These are phyloP conservation scores for Hemisphaericaspora nanyangensis DNA, from an alignment of 805 yeast species.

Conservation along the genomic window DNA sequence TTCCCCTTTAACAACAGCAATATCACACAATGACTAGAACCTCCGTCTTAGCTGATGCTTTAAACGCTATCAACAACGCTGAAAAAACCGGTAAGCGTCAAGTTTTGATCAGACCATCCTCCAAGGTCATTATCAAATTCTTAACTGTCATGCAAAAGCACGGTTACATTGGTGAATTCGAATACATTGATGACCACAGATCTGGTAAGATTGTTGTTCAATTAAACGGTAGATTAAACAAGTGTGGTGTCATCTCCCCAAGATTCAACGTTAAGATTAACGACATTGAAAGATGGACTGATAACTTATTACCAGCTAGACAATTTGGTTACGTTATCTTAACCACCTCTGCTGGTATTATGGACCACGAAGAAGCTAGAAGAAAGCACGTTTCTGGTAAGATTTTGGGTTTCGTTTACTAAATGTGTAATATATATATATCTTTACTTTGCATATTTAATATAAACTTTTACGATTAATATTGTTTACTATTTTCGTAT, in stretches of 20 bases:
- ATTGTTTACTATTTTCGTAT: no score
- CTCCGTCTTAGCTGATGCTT: slow-evolving; percentile 97
- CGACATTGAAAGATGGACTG: slow-evolving; percentile 98
- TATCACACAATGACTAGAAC: slow-evolving; percentile 89
- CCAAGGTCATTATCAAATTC: slow-evolving; percentile 97
- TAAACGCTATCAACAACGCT: slow-evolving; percentile 97
- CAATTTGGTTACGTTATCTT: slow-evolving; percentile 97
- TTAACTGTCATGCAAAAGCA: slow-evolving; percentile 96
- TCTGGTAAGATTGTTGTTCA: slow-evolving; percentile 96
- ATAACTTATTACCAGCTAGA: slow-evolving; percentile 97
- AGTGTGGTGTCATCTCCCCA: slow-evolving; percentile 98
- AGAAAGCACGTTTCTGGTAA: slow-evolving; percentile 99
- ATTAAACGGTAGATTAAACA: slow-evolving; percentile 97
- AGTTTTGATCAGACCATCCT: slow-evolving; percentile 96
- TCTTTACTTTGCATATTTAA: slow-evolving; percentile 3
- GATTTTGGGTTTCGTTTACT: slow-evolving; percentile 97
- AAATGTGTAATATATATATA: slow-evolving; percentile 19
- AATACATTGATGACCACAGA: slow-evolving; percentile 98
- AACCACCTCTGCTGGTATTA: slow-evolving; percentile 98
- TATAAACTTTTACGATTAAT: slow-evolving; percentile 2
- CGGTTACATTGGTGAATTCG: slow-evolving; percentile 98
- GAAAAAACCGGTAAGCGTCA: slow-evolving; percentile 99
- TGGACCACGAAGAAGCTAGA: slow-evolving; percentile 99
- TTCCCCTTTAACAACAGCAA: background rate
- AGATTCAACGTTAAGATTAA: slow-evolving; percentile 95